These are phyloP conservation scores for Fusarium devonianum DNA, from an alignment of 2,329 filamentous ascomycete genomes.

Conservation along the genomic window DNA sequence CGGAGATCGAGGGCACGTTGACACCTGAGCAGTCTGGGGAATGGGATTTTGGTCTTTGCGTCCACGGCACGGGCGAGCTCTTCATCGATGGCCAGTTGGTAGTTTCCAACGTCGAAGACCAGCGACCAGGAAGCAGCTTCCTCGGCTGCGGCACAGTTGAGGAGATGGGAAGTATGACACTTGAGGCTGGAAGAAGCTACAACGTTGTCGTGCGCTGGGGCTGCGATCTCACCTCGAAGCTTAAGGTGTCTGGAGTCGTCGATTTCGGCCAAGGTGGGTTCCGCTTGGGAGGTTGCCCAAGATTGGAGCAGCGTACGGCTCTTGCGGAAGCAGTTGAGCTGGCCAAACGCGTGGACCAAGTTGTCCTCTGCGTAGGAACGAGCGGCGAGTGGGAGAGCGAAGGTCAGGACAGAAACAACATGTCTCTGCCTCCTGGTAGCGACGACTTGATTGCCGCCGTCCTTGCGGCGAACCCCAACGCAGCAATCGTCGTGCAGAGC, in stretches of 20 bases:
- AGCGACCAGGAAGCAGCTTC: constrained; percentile 46
- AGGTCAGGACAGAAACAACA: constrained; percentile 21
- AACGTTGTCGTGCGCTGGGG: constrained; percentile 23
- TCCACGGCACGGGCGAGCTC: constrained; percentile 45
- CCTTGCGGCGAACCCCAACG: constrained; percentile 20
- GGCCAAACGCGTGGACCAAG: constrained; percentile 19
- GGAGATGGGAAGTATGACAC: constrained; percentile 32
- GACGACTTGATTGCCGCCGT: constrained; percentile 26
- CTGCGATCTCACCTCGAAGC: constrained; percentile 11
- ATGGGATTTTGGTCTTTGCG: constrained; percentile 46
- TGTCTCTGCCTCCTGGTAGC: constrained; percentile 21
- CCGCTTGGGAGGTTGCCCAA: constrained; percentile 24
- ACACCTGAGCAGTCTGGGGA: constrained; percentile 30
- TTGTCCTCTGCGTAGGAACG: constrained; percentile 23
- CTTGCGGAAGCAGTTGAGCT: constrained; percentile 21
- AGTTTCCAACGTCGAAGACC: constrained; percentile 41
- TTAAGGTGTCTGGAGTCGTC: constrained; percentile 20
- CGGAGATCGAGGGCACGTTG: constrained; percentile 34
- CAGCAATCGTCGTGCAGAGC: constrained; percentile 23
- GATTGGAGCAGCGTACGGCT: constrained; percentile 11
- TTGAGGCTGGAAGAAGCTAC: constrained; percentile 23
- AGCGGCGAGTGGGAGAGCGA: constrained; percentile 31
- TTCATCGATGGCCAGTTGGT: constrained; percentile 45
- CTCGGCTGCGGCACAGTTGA: constrained; percentile 46
- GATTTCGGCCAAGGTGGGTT: constrained; percentile 25